Percentiles rank a stretch among this genome's conserved stretches.
Evolutionary conservation across 192 early-diverging fungal species (phyloP).

Genomic region (Pilobolus umbonatus): DNA sequence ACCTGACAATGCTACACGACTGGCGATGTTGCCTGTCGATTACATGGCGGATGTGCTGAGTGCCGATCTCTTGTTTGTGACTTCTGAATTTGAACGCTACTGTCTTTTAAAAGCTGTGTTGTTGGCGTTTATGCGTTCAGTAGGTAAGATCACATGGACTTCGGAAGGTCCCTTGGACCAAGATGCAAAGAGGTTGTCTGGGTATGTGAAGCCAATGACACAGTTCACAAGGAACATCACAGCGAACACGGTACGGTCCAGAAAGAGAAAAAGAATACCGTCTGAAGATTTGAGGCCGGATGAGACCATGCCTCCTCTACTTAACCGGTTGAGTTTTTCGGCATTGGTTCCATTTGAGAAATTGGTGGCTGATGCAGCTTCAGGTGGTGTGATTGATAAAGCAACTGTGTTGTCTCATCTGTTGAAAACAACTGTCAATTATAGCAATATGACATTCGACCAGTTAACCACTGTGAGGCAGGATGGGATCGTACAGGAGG

Average conservation of each 20-base stretch:
- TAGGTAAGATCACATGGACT: slow-evolving; percentile 30
- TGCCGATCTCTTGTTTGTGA: slow-evolving; percentile 28
- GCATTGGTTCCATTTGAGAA: slow-evolving; percentile 29
- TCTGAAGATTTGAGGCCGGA: slow-evolving; percentile 15
- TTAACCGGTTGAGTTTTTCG: slow-evolving; percentile 18
- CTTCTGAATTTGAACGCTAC: slow-evolving; percentile 30
- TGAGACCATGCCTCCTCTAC: neutral
- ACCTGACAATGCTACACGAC: slow-evolving; percentile 11
- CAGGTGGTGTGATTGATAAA: slow-evolving; percentile 27
- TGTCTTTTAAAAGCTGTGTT: slow-evolving; percentile 17
- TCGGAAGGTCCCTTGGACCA: slow-evolving; percentile 17
- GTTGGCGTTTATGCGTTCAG: slow-evolving; percentile 25
- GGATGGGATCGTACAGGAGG: slow-evolving; percentile 31
- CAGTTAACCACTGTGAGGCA: slow-evolving; percentile 26
- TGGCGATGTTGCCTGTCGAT: slow-evolving; percentile 25
- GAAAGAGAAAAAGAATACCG: slow-evolving; percentile 25
- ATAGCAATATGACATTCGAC: slow-evolving; percentile 36
- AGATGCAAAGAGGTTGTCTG: slow-evolving; percentile 22
- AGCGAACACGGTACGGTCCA: slow-evolving; percentile 2
- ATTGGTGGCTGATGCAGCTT: slow-evolving; percentile 23
- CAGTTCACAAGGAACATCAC: neutral
- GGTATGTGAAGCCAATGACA: slow-evolving; percentile 10
- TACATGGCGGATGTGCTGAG: slow-evolving; percentile 32
- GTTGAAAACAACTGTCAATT: slow-evolving; percentile 24
- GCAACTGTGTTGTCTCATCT: slow-evolving; percentile 25